These are phyloP conservation scores for Ceratobasidium sp. DNA, from an alignment of 1,284 basidiomycete species.

Conservation along the genomic window DNA sequence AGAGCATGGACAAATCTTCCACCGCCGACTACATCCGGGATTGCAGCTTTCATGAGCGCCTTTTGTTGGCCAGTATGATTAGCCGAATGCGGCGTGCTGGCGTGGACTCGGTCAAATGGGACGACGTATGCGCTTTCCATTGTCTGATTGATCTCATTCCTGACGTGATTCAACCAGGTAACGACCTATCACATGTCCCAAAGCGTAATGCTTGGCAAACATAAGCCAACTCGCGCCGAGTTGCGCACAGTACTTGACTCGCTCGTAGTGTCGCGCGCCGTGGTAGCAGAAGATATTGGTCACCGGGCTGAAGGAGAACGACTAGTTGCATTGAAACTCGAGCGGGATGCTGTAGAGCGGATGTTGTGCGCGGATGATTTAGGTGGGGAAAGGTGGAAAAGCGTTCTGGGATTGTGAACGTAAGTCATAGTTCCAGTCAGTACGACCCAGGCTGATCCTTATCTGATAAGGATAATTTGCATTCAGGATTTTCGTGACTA, in stretches of 20 bases:
- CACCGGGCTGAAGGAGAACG: slow-evolving; percentile 61
- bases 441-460: background rate
- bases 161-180: background rate
- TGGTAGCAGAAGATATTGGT: slow-evolving; percentile 68
- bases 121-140: slow-evolving; percentile 65
- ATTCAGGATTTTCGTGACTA: no score
- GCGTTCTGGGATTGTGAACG: slow-evolving; percentile 55
- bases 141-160: background rate
- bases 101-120: slow-evolving; percentile 86
- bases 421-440: background rate
- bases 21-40: slow-evolving; percentile 83
- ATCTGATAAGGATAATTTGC: background rate
- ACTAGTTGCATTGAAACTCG: slow-evolving; percentile 72
- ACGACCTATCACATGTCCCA: slow-evolving; percentile 39
- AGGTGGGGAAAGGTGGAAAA: slow-evolving; percentile 75
- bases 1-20: slow-evolving; percentile 91
- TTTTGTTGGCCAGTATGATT: slow-evolving; percentile 89
- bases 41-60: slow-evolving; percentile 85
- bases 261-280: slow-evolving; percentile 73
- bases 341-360: slow-evolving; percentile 75
- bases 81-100: slow-evolving; percentile 87
- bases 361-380: slow-evolving; percentile 69
- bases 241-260: slow-evolving; percentile 71
- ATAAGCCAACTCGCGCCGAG: slow-evolving; percentile 66
- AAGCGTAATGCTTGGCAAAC: slow-evolving; percentile 48